Base-by-base conservation (phyloP, 768 basidiomycete genomes). In the Cyclocybe aegerita region DNA sequence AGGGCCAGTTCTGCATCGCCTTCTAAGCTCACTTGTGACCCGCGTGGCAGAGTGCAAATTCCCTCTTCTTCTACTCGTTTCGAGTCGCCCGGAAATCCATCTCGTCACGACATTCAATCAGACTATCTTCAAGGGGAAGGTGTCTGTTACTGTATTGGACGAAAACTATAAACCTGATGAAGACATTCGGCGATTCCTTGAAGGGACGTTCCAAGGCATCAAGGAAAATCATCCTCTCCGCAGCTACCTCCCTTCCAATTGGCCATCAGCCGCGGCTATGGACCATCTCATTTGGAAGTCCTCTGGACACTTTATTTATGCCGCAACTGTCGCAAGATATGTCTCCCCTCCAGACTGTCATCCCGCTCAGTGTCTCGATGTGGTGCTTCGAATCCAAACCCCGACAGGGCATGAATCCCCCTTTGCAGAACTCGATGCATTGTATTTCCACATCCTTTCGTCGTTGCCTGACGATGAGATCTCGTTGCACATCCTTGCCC, bases 241-340 rank as follows among this genome's bases (percentile, higher is more conserved):
- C 11, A 2, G 6, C 6, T 31, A 31, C 4, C 39, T 55, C 8
- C 35, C 35, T 1, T 1, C 14, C 0, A 16, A 35, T 4, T 55
- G 57, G 52, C 49, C 53, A 6, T 9, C 11, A 7, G 9, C 14
- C 0, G 14, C 9, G 2, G 16, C 23, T 6, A 31, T 57, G 6
- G 16, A 46, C 9, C 9, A 17, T 1, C 34, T 57, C 8, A 44
- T 45, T 5, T 4, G n/a, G 7, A 53, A 57, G 32, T 50, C 56
- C 4, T 55, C 54, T 0, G 55, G 57, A 1, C 49, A 58, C 17
- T 61, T 58, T 34, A 56, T 54, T 9, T 58, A 58, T 39, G 52
- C 60, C 0, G 38, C 57, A 4, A 53, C 49, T 0, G 57, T 58
- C 5, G 38, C 48, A 4, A 46, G 38, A 33, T 56, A 49, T 42